Conservation (phyloP, 2,329 filamentous ascomycete species). For the Diaporthe citri region DNA sequence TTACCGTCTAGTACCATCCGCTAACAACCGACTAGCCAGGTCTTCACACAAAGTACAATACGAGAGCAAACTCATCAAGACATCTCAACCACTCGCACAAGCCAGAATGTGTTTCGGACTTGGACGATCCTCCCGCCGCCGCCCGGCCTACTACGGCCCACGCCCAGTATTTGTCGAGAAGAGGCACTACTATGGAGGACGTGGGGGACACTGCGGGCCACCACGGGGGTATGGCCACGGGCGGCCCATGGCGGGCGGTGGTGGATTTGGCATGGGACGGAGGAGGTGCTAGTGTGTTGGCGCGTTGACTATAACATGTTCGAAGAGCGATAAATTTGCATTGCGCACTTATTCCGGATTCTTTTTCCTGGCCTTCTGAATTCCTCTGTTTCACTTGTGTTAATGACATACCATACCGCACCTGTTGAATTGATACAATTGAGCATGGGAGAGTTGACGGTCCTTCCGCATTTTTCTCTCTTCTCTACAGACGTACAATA, state of each 20-base stretch:
- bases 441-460: too few relatives aligned
- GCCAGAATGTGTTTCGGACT: conserved; percentile 12
- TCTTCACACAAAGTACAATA: neutral
- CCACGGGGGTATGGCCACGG: neutral
- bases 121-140: neutral
- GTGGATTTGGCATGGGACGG: conserved; percentile 7
- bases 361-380: neutral
- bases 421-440: too few relatives aligned
- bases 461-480: neutral
- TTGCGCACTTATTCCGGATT: neutral
- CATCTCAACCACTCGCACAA: neutral
- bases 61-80: neutral
- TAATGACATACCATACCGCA: neutral
- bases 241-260: conserved; percentile 2
- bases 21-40: neutral
- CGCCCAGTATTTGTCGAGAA: conserved; percentile 2
- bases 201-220: neutral
- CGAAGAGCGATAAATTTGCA: neutral
- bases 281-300: conserved; percentile 4
- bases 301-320: neutral
- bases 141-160: neutral
- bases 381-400: neutral
- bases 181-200: neutral
- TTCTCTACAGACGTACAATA: too few relatives aligned
- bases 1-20: neutral